phyloP scores from a whole-genome alignment of 768 basidiomycete species.

The Chalciporus sphaerocephalus region DNA sequence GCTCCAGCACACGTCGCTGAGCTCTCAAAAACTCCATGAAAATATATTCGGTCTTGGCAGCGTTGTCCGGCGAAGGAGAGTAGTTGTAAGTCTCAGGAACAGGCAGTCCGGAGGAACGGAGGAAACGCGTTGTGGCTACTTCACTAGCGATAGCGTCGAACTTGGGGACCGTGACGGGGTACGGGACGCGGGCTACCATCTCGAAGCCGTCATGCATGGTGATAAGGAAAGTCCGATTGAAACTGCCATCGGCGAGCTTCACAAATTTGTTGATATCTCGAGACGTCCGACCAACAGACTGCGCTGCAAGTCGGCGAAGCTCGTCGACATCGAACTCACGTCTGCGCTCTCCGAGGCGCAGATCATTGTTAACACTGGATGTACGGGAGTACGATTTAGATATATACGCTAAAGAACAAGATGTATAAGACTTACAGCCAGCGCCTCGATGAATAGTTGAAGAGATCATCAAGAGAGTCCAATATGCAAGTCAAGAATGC shows the following conservation, averaged over 20 bases:
- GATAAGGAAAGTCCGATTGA: conserved; percentile 30
- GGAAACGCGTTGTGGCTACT: conserved; percentile 26
- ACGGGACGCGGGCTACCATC: conserved; percentile 16
- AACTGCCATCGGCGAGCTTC: conserved; percentile 41
- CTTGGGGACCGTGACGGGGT: conserved; percentile 21
- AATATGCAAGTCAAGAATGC: too few relatives aligned
- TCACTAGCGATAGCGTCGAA: conserved; percentile 27
- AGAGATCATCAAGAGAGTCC: too few relatives aligned
- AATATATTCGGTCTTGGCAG: too few relatives aligned
- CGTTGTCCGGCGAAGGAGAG: too few relatives aligned
- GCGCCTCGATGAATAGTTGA: too few relatives aligned
- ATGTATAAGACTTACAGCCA: too few relatives aligned
- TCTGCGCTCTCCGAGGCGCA: conserved; percentile 45
- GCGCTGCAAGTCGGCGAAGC: conserved; percentile 27
- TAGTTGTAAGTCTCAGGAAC: conserved; percentile 23
- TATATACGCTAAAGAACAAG: too few relatives aligned
- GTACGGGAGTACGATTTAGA: conserved; percentile 5
- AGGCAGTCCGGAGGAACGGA: conserved; percentile 27
- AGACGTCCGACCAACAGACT: too few relatives aligned
- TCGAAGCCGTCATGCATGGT: conserved; percentile 20
- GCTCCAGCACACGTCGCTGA: too few relatives aligned
- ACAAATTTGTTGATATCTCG: conserved; percentile 7
- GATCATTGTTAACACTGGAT: conserved; percentile 38
- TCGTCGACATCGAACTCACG: conserved; percentile 38
- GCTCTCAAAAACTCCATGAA: too few relatives aligned